Conservation (phyloP, 345 rosid genomes). For the Citrus glauca region DNA sequence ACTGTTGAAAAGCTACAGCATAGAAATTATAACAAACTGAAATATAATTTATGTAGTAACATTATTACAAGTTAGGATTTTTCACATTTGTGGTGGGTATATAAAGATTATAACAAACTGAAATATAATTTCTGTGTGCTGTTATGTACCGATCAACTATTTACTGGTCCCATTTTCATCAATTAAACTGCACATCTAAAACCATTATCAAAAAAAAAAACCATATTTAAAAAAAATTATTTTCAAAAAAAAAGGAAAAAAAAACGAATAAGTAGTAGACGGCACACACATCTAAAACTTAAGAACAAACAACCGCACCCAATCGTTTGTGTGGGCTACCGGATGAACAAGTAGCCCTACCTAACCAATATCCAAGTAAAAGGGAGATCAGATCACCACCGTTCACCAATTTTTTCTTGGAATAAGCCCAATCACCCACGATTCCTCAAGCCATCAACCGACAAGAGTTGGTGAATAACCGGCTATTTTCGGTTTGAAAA, state of each 20-base stretch:
- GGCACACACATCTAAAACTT: not conserved
- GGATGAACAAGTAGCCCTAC: not conserved
- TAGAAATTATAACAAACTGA: too few species aligned
- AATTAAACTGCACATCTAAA: not conserved
- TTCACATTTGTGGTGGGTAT: too few species aligned
- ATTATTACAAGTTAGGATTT: too few species aligned
- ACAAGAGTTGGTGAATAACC: constrained; percentile 39
- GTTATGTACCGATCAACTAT: too few species aligned
- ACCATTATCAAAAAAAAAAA: too few species aligned
- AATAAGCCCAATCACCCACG: not conserved
- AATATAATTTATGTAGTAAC: too few species aligned
- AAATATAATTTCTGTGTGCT: too few species aligned
- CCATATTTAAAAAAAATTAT: too few species aligned
- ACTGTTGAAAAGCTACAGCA: too few species aligned
- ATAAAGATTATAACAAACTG: too few species aligned
- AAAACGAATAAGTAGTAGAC: not conserved
- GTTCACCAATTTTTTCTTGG: not conserved
- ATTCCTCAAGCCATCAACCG: constrained; percentile 22
- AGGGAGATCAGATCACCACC: too few species aligned
- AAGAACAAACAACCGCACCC: not conserved
- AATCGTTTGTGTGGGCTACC: not conserved
- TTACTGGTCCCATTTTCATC: not conserved
- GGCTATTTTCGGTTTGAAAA: constrained; percentile 10
- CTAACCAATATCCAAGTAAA: not conserved
- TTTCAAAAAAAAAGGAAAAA: not conserved